Percentiles rank a stretch among this genome's conserved stretches.
These are phyloP conservation scores for Arthrobotrys pseudoclavata DNA, from an alignment of 2,329 filamentous ascomycete genomes.

Conservation along the genomic window DNA sequence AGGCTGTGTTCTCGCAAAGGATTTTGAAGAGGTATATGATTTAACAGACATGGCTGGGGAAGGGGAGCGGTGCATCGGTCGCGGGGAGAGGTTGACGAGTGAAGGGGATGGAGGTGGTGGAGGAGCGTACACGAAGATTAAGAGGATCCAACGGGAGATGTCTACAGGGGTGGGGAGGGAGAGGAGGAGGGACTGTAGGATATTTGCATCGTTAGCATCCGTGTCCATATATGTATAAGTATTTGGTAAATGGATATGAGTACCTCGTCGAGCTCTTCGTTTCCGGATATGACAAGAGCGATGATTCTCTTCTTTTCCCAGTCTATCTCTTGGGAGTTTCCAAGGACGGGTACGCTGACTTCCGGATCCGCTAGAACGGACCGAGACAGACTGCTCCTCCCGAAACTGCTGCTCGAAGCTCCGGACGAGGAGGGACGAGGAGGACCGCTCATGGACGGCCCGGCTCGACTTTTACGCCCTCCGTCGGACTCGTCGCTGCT, in stretches of 20 bases:
- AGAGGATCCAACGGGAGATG: conserved; percentile 59
- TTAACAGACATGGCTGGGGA: conserved; percentile 53
- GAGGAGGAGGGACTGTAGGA: conserved; percentile 52
- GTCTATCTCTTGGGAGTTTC: conserved; percentile 57
- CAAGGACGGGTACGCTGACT: conserved; percentile 36
- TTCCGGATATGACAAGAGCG: conserved; percentile 47
- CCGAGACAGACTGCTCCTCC: conserved; percentile 24
- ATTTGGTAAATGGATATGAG: neutral
- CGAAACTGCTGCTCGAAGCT: conserved; percentile 40
- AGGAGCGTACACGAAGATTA: conserved; percentile 61
- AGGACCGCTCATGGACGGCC: conserved; percentile 53
- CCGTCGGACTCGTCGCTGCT: conserved; percentile 56
- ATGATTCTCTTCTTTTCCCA: conserved; percentile 58
- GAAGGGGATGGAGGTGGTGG: conserved; percentile 59
- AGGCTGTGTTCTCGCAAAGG: conserved; percentile 56
- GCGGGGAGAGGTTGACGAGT: conserved; percentile 58
- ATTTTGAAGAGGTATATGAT: conserved; percentile 57
- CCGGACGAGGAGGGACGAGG: conserved; percentile 43
- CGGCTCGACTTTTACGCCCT: conserved; percentile 27
- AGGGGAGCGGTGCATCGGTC: conserved; percentile 54
- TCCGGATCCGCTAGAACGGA: neutral
- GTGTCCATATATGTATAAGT: neutral
- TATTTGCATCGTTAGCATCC: conserved; percentile 25
- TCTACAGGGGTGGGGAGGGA: conserved; percentile 59
- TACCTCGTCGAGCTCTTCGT: conserved; percentile 59